phyloP scores from a whole-genome alignment of 306 rosid genomes.

The Hippophae rhamnoides region DNA sequence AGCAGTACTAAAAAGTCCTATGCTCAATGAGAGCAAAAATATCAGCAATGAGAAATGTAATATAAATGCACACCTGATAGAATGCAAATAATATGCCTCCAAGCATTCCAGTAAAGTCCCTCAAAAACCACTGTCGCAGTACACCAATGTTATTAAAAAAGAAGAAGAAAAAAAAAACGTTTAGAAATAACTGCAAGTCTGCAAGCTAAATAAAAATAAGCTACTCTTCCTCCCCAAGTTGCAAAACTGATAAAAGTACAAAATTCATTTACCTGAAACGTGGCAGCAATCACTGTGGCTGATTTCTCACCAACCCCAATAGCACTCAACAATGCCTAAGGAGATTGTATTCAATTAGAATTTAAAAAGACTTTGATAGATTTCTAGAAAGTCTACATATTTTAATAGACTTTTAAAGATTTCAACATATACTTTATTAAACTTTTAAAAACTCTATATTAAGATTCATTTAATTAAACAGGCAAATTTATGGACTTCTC shows the following conservation, averaged over 20 bases:
- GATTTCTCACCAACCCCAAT: constrained; percentile 98
- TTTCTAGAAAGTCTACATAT: too few relatives aligned
- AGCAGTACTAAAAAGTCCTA: too few relatives aligned
- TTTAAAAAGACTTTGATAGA: too few relatives aligned
- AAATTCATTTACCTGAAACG: constrained; percentile 68
- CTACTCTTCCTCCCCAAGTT: constrained; percentile 14
- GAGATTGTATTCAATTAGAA: too few relatives aligned
- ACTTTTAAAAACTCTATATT: too few relatives aligned
- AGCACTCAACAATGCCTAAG: constrained; percentile 81
- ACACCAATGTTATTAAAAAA: constrained; percentile 5
- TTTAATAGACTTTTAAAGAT: too few relatives aligned
- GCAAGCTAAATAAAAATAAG: constrained; percentile 14
- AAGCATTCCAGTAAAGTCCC: constrained; percentile 96
- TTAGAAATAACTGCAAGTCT: constrained; percentile 18
- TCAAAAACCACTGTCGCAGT: constrained; percentile 88
- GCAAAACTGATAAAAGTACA: constrained; percentile 2
- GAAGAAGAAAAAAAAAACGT: constrained; percentile 2
- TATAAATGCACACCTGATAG: constrained; percentile 55
- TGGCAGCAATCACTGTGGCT: constrained; percentile 90
- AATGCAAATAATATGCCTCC: constrained; percentile 95
- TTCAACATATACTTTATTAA: too few relatives aligned
- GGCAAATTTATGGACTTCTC: background rate
- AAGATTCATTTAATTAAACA: constrained; percentile 14
- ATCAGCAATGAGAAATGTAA: constrained; percentile 10
- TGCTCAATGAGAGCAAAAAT: background rate